These are phyloP conservation scores for Blastobotrys serpentis DNA, from an alignment of 1,139 yeast species.

Conservation along the genomic window DNA sequence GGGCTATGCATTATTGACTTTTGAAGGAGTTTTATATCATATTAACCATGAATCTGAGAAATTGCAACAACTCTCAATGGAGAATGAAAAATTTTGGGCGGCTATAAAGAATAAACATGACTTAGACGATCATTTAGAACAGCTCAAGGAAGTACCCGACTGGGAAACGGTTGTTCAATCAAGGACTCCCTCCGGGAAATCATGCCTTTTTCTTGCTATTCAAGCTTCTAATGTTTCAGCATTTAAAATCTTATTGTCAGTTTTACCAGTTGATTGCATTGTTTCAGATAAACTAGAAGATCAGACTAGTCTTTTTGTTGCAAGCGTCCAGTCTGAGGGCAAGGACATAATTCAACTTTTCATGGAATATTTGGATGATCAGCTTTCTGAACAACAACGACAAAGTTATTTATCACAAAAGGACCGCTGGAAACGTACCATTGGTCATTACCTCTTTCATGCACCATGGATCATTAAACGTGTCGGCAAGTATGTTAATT, in stretches of 20 bases:
- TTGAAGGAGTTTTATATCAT: conserved; percentile 78
- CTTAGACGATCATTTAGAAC: conserved; percentile 8
- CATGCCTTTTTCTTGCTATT: conserved; percentile 45
- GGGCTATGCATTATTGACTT: conserved; percentile 70
- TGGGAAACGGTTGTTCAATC: conserved; percentile 51
- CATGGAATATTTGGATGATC: conserved; percentile 39
- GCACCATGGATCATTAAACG: conserved; percentile 51
- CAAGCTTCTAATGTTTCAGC: conserved; percentile 32
- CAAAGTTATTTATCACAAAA: conserved; percentile 48
- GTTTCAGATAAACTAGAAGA: conserved; percentile 58
- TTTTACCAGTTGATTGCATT: conserved; percentile 66
- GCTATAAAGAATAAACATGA: conserved; percentile 36
- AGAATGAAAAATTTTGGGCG: conserved; percentile 57
- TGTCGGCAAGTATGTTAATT: conserved; percentile 61
- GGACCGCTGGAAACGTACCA: conserved; percentile 55
- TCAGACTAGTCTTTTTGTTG: conserved; percentile 56
- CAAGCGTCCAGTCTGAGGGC: conserved; percentile 59
- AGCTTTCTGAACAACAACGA: conserved; percentile 41
- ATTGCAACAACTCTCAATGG: conserved; percentile 46
- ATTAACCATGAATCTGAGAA: conserved; percentile 47
- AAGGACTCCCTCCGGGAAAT: conserved; percentile 64
- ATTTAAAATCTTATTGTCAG: conserved; percentile 49
- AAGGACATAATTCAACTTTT: conserved; percentile 49
- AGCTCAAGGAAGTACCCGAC: conserved; percentile 22
- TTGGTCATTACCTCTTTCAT: conserved; percentile 75